A percentile compares a stretch with the other conserved stretches of the same genome.
phyloP scores from a whole-genome alignment of 768 basidiomycete species.

The Pseudohyphozyma bogoriensis region DNA sequence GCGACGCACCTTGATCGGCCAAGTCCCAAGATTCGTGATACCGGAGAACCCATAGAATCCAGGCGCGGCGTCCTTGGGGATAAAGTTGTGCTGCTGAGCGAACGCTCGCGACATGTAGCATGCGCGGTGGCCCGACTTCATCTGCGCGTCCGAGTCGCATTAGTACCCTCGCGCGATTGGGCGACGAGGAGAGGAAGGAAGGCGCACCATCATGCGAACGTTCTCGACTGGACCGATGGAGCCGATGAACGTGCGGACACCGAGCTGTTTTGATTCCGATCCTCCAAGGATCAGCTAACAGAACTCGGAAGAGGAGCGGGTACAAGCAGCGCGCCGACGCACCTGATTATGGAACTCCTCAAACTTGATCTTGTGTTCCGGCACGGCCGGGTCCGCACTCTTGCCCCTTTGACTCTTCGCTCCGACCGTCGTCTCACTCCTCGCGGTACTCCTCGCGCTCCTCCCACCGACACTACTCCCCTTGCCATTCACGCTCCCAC shows the following conservation, averaged over 20 bases:
- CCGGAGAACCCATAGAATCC: conserved; percentile 93
- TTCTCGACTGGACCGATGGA: conserved; percentile 76
- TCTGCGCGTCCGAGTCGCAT: conserved; percentile 48
- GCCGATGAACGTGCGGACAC: conserved; percentile 83
- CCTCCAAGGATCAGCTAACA: not conserved
- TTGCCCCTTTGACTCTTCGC: conserved; percentile 12
- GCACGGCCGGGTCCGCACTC: conserved; percentile 15
- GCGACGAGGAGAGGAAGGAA: not conserved
- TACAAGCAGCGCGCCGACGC: not conserved
- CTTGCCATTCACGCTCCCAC: conserved; percentile 30
- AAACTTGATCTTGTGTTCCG: conserved; percentile 34
- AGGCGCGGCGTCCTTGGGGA: conserved; percentile 73
- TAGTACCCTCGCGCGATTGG: not conserved
- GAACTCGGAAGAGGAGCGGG: too few species aligned
- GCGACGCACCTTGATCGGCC: conserved; percentile 55
- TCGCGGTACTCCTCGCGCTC: conserved; percentile 5
- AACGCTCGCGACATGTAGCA: conserved; percentile 95
- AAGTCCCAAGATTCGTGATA: conserved; percentile 32
- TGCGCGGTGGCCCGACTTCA: conserved; percentile 81
- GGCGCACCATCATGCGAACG: conserved; percentile 50
- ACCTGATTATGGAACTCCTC: conserved; percentile 35
- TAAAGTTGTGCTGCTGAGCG: conserved; percentile 74
- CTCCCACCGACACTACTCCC: conserved; percentile 29
- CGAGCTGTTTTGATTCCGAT: conserved; percentile 36
- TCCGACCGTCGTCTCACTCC: not conserved